phyloP scores from a whole-genome alignment of 2,329 filamentous ascomycete species.

The Bipolaris cookei region DNA sequence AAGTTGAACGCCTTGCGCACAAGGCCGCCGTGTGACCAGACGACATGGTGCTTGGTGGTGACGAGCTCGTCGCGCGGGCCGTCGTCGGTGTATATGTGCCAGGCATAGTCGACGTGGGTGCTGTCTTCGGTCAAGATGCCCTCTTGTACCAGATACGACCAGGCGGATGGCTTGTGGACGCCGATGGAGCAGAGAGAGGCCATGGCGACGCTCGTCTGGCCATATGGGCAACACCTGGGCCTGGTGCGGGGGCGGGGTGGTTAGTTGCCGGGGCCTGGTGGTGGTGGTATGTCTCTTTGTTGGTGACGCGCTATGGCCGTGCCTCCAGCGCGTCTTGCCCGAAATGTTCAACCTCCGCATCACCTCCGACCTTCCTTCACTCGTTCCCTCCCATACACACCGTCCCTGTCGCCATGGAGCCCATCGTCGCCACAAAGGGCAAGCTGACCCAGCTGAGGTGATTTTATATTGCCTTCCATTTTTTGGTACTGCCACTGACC shows the following conservation, averaged over 20 bases:
- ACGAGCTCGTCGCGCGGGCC: conserved; percentile 77
- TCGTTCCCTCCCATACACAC: conserved; percentile 9
- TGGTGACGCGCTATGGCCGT: conserved; percentile 34
- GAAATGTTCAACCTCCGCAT: conserved; percentile 18
- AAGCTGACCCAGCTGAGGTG: conserved; percentile 45
- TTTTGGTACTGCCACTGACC: conserved; percentile 5
- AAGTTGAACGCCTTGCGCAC: conserved; percentile 88
- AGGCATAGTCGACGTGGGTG: conserved; percentile 70
- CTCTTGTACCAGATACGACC: conserved; percentile 83
- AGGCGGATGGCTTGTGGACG: conserved; percentile 83
- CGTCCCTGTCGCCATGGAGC: conserved; percentile 63
- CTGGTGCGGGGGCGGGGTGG: conserved; percentile 13
- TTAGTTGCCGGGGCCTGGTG: conserved; percentile 2
- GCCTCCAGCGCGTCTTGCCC: conserved; percentile 31
- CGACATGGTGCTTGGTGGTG: conserved; percentile 74
- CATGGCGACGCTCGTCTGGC: conserved; percentile 62
- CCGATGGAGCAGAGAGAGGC: conserved; percentile 89
- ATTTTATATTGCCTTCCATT: background rate
- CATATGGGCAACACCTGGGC: conserved; percentile 39
- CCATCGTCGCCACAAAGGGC: conserved; percentile 64
- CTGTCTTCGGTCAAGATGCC: conserved; percentile 74
- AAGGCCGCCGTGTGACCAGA: conserved; percentile 87
- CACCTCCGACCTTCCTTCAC: conserved; percentile 22
- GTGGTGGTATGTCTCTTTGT: conserved; percentile 5
- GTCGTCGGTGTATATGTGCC: conserved; percentile 68